Conservation (phyloP, 495 filamentous ascomycete genomes). For the Penicillium coffeae region DNA sequence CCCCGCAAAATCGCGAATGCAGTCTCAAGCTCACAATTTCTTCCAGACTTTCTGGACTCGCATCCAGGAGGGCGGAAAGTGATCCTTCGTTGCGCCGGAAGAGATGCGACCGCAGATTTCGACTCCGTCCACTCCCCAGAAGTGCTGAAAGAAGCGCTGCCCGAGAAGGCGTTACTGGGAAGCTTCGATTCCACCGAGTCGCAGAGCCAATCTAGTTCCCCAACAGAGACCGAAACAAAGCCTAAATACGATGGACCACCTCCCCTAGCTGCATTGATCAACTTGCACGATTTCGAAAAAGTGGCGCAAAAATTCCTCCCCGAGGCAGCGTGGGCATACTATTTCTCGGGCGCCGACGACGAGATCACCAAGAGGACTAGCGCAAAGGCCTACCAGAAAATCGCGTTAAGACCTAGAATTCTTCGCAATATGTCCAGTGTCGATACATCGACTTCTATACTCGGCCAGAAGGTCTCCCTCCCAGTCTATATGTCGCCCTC, state of each 20-base stretch:
- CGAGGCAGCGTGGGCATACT: constrained; percentile 79
- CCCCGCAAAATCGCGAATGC: neutral
- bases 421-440: constrained; percentile 68
- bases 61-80: constrained; percentile 77
- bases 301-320: constrained; percentile 51
- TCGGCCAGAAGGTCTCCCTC: constrained; percentile 64
- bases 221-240: neutral
- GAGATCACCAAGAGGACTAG: constrained; percentile 85
- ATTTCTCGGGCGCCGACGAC: constrained; percentile 79
- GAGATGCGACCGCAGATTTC: constrained; percentile 81
- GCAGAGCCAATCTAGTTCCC: neutral
- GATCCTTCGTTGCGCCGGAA: constrained; percentile 81
- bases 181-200: constrained; percentile 15
- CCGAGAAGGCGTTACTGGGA: constrained; percentile 17
- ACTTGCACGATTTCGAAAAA: constrained; percentile 60
- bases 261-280: constrained; percentile 57
- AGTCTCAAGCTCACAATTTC: neutral
- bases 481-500: constrained; percentile 79
- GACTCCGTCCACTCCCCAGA: constrained; percentile 78
- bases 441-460: constrained; percentile 68
- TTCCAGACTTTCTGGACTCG: constrained; percentile 42
- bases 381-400: constrained; percentile 71
- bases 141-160: constrained; percentile 20
- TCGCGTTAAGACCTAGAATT: constrained; percentile 75
- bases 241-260: constrained; percentile 30